Base-by-base conservation (phyloP, 768 basidiomycete species). In the Plicaturopsis crispa region DNA sequence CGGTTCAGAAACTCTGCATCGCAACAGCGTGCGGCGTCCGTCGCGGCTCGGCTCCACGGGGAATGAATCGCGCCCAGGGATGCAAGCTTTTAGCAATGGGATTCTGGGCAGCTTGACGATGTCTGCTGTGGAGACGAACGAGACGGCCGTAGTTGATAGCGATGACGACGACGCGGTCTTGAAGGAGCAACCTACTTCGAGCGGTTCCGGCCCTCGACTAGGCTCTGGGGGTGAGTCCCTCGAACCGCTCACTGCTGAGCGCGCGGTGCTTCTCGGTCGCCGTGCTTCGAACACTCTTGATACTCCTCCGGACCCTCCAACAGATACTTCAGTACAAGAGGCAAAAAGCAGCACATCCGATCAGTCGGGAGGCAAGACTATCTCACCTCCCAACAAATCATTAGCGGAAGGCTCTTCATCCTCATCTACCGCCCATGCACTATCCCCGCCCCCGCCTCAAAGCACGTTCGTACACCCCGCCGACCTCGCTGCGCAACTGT, bases 121-220 rank as follows among this genome's bases (percentile, higher is more conserved):
- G 55, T 77, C 75, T 2, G 78, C 78, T 5, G 53, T 78, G 30
- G 78, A 69, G 10, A 61, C 61, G 5, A 50, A 52, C 23, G 48
- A 41, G 19, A 31, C 41, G 16, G 46, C 42, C 5, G 8, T 46
- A 8, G 38, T 50, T 14, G 42, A 48, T 37, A 28, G 52, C 7
- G 48, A 59, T 5, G 49, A 57, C 23, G 55, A 50, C 14, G 58
- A 52, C 6, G 65, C 67, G 12, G 59, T 48, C 38, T 6, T 47
- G 48, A 32, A 39, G 21, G 46, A 42, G 17, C 38, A 46, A 4
- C 43, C 40, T 7, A 44, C 52, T 3, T 51, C 40, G 26, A 39
- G 40, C 24, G 37, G 30, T 13, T 33, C 43, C 20, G 20, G 41
- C 24, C 40, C 46, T 18, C 48, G 46, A 13, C 41, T 44, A 26